Base-by-base conservation (phyloP, 2,329 filamentous ascomycete genomes). In the Colletotrichum australisinense region DNA sequence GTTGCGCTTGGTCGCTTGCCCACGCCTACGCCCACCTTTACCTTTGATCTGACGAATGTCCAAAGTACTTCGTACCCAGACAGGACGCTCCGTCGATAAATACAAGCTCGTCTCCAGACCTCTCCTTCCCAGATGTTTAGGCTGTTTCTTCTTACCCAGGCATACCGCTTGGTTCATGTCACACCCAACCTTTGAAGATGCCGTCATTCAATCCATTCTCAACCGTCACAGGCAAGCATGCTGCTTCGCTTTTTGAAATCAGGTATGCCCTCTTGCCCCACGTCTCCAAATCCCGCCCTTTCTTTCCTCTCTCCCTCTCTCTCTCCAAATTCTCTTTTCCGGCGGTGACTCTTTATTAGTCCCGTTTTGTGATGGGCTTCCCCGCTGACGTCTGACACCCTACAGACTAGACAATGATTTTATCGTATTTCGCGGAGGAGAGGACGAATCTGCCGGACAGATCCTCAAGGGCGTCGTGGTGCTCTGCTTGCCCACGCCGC, bases 401-500 rank as follows among this genome's bases (percentile, higher is more conserved):
- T 26, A 52, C 78, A 95, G 94, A 65, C 88, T 95, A 73, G 93
- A 95, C 65, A 92, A 93, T 78, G 92, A 94, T 78, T 93, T 95
- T 70, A 90, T 96, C 72, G 92, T 96, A 35, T 93, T 97, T 75
- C 92, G 94, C 66, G 94, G 94, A 73, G 88, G 85, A 76, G 92
- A 94, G 69, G 88, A 93, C 80, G 94, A 96, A 80, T 93, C 94
- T 59, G 90, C 93, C 56, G 94, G 93, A 74, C 93, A 94, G 78
- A 83, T 94, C 67, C 84, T 97, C 76, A 93, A 92, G 79, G 94
- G 94, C 59, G 90, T 89, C 28, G 84, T 96, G 38, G 92, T 95
- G 46, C 86, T 96, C 46, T 95, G 93, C 79, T 86, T 96, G 46
- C 90, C 91, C 26, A 87, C 92, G 53, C 86, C 92, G 0, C 83